Conservation (phyloP, 2,329 filamentous ascomycete species). For the Akanthomyces dipterigenus region DNA sequence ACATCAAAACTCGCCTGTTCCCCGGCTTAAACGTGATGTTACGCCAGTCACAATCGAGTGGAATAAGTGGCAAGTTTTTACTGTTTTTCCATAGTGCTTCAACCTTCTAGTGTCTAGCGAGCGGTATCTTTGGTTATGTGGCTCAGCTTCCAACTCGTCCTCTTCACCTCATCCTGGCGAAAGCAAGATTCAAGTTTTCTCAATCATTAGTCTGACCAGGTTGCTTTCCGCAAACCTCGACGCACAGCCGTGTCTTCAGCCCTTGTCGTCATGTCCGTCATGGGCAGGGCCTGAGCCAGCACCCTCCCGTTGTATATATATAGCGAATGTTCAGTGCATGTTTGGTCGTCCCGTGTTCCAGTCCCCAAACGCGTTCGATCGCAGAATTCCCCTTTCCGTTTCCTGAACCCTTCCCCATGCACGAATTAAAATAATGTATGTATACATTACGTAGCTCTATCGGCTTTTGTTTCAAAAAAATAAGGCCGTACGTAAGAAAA, state of each 20-base stretch:
- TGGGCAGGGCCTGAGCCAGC: background rate
- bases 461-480: slow-evolving; percentile 23
- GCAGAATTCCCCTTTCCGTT: slow-evolving; percentile 23
- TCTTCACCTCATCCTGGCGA: slow-evolving; percentile 14
- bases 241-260: background rate
- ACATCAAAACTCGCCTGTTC: too few relatives aligned
- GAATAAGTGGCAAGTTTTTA: background rate
- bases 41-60: too few relatives aligned
- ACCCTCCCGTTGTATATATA: slow-evolving; percentile 4
- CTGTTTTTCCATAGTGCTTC: slow-evolving; percentile 9
- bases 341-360: slow-evolving; percentile 1
- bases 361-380: slow-evolving; percentile 14
- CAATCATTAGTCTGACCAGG: slow-evolving; percentile 6
- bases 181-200: background rate
- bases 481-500: slow-evolving; percentile 21
- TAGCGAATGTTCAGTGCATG: slow-evolving; percentile 13
- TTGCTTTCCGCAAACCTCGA: background rate
- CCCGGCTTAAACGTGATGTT: too few relatives aligned
- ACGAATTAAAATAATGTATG: slow-evolving; percentile 29
- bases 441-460: slow-evolving; percentile 36
- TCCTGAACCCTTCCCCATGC: slow-evolving; percentile 23
- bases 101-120: slow-evolving; percentile 26
- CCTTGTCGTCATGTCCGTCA: slow-evolving; percentile 10
- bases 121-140: slow-evolving; percentile 31
- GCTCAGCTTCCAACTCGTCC: slow-evolving; percentile 14